Evolutionary conservation across 371 early-diverging fungal genomes (phyloP).

Genomic region (Mucor lusitanicus): DNA sequence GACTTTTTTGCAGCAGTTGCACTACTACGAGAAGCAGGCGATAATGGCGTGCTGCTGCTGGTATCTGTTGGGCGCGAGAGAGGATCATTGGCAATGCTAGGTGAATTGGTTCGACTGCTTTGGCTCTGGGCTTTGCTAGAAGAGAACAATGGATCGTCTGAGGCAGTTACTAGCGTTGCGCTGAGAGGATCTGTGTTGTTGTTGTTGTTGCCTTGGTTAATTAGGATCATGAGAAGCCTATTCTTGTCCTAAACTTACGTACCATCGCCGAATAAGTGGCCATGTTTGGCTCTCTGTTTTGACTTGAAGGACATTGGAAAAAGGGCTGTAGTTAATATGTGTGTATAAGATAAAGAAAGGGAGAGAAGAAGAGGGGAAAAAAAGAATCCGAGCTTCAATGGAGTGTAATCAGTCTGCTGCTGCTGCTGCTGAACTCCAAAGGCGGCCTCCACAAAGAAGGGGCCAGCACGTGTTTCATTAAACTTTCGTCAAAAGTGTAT

Average conservation of each 20-base stretch:
- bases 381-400: background rate
- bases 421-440: background rate
- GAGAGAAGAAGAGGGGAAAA: background rate
- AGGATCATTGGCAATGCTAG: constrained; percentile 8
- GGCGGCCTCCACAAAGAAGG: background rate
- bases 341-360: background rate
- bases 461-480: background rate
- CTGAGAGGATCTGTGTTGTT: constrained; percentile 35
- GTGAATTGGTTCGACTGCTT: constrained; percentile 11
- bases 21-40: constrained; percentile 1
- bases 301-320: constrained; percentile 43
- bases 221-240: background rate
- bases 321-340: no score
- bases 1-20: background rate
- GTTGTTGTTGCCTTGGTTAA: no score
- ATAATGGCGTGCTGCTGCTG: constrained; percentile 20
- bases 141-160: constrained; percentile 37
- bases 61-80: constrained; percentile 11
- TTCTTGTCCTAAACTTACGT: constrained; percentile 9
- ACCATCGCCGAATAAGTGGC: constrained; percentile 53
- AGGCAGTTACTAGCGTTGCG: constrained; percentile 21
- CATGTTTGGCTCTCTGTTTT: constrained; percentile 48
- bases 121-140: constrained; percentile 8
- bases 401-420: background rate
- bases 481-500: background rate